A percentile compares a stretch with the other conserved stretches of the same genome.
These are phyloP conservation scores for Ramularia endophylla DNA, from an alignment of 2,329 filamentous ascomycete species.

Conservation along the genomic window DNA sequence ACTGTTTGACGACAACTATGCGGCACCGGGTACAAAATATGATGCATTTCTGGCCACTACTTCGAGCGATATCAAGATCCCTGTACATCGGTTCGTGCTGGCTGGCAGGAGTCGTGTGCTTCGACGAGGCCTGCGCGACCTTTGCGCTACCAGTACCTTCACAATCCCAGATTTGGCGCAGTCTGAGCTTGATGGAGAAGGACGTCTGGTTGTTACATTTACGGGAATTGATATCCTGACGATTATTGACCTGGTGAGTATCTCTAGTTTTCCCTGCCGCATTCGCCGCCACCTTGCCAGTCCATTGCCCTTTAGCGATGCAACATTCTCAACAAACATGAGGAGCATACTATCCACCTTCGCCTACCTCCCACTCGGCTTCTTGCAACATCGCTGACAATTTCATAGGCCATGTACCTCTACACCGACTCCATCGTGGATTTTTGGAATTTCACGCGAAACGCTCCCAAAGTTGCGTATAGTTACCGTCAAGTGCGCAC, in stretches of 20 bases:
- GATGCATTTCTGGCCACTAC: constrained; percentile 48
- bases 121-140: constrained; percentile 54
- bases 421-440: constrained; percentile 78
- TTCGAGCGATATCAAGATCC: constrained; percentile 64
- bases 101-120: constrained; percentile 66
- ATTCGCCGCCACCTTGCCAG: no score
- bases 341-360: no score
- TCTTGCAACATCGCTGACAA: no score
- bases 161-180: constrained; percentile 56
- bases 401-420: constrained; percentile 55
- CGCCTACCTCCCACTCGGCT: no score
- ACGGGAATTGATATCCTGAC: constrained; percentile 69
- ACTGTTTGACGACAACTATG: constrained; percentile 38
- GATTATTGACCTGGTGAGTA: constrained; percentile 59
- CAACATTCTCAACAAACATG: no score
- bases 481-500: constrained; percentile 73
- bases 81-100: constrained; percentile 77
- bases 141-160: constrained; percentile 50
- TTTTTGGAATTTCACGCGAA: constrained; percentile 75
- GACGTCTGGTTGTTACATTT: constrained; percentile 58
- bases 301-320: no score
- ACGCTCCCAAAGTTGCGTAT: constrained; percentile 58
- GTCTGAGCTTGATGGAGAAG: constrained; percentile 48
- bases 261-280: no score
- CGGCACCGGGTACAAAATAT: constrained; percentile 38